Evolutionary conservation across 306 rosid species (phyloP), one percentile per base, ranked within the genome.

Genomic region (Betula pendula): DNA sequence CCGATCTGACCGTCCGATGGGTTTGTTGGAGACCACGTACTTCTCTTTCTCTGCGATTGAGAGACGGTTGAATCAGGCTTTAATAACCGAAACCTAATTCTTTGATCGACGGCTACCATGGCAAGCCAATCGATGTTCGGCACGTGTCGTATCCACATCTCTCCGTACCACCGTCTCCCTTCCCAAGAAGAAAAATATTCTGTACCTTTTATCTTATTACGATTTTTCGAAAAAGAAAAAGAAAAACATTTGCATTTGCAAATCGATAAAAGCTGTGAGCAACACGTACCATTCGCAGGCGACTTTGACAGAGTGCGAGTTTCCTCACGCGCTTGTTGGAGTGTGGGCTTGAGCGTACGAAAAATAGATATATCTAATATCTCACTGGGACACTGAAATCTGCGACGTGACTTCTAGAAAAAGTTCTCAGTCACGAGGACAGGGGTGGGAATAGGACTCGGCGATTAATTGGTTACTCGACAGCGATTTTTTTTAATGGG

Each of bases 401-500:
- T 65, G 79, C 65, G 42, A 58, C 38, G 55, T 73, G n/a, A 69
- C 49, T 43, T 60, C 17, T 40, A 19, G 72, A 13, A 49, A 19
- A 49, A 38, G 51, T 35, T 48, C 20, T 42, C 48, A 55, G 52
- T 71, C 72, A 20, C 81, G 67, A 22, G 77, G 31, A 47, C 44
- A 55, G 51, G 12, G 70, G 10, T 38, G 16, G 68, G 33, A 9
- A 12, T 56, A 56, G 15, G 20, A 71, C 38, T 72, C 71, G 78
- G 85, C 81, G 81, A 44, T 56, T 65, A 50, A 71, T 70, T 75
- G 74, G 70, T 60, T 5, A 60, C 0, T 16, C 13, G n/a, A 29
- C 2, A 33, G 15, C 69, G 6, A 63, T 63, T 33, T 35, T 33
- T 35, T 16, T 35, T 35, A 2, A 2, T 12, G 71, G 25, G 70